Conservation (phyloP, 2,329 filamentous ascomycete genomes). For the Diaporthe sp. region DNA sequence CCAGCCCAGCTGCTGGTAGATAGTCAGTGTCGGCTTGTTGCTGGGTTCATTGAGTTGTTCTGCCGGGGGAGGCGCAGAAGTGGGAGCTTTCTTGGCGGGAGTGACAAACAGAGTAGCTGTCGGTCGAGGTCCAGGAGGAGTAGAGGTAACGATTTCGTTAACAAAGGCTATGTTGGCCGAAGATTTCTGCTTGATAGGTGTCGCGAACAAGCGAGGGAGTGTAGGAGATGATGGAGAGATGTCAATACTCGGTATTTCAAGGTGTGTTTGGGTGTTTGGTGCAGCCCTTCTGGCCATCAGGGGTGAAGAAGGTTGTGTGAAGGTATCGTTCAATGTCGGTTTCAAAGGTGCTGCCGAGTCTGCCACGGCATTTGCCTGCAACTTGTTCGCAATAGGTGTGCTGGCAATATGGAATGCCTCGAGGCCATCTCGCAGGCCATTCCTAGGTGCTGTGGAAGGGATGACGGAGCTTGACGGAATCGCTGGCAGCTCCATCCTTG, state of each 20-base stretch:
- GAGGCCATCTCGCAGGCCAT: slow-evolving; percentile 33
- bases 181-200: slow-evolving; percentile 39
- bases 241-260: slow-evolving; percentile 26
- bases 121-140: slow-evolving; percentile 36
- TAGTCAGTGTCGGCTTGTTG: slow-evolving; percentile 51
- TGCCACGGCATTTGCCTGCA: slow-evolving; percentile 47
- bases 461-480: slow-evolving; percentile 46
- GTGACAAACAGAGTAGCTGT: slow-evolving; percentile 32
- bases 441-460: slow-evolving; percentile 46
- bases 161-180: neutral
- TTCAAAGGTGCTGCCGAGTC: slow-evolving; percentile 32
- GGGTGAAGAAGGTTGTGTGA: slow-evolving; percentile 43
- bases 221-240: slow-evolving; percentile 36
- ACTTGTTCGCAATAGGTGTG: slow-evolving; percentile 42
- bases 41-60: neutral
- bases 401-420: slow-evolving; percentile 42
- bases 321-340: slow-evolving; percentile 24
- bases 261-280: neutral
- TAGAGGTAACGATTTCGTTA: slow-evolving; percentile 35
- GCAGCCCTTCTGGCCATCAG: slow-evolving; percentile 40
- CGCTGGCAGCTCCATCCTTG: slow-evolving; percentile 28
- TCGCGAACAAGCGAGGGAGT: slow-evolving; percentile 39
- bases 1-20: slow-evolving; percentile 71
- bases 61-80: slow-evolving; percentile 9
- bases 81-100: slow-evolving; percentile 32